Evolutionary conservation across 306 rosid genomes (phyloP).

Genomic region (Potentilla sterilis): DNA sequence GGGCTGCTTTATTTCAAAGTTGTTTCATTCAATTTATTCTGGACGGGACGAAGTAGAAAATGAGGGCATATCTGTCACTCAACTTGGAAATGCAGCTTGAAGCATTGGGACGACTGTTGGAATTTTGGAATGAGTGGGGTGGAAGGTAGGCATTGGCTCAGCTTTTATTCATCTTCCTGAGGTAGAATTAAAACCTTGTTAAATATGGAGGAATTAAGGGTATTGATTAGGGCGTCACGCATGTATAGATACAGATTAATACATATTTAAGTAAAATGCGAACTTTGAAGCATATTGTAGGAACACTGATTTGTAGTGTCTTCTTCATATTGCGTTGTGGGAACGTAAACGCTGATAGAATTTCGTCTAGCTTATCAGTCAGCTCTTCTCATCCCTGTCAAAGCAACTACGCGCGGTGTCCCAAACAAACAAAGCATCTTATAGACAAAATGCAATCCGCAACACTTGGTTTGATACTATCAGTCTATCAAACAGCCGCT

Average conservation of each 20-base stretch:
- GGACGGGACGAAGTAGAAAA: too few relatives aligned
- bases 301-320: neutral
- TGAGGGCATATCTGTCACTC: conserved; percentile 12
- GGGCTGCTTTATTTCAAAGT: too few relatives aligned
- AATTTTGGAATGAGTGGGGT: conserved; percentile 27
- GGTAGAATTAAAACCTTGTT: neutral
- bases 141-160: conserved; percentile 22
- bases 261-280: neutral
- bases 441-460: neutral
- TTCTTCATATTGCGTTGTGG: neutral
- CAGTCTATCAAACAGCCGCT: neutral
- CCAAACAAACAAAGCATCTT: neutral
- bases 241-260: neutral
- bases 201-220: neutral
- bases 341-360: neutral
- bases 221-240: neutral
- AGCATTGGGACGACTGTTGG: neutral
- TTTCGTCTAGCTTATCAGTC: neutral
- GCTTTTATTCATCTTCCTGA: conserved; percentile 12
- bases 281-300: neutral
- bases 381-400: neutral
- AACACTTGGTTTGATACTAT: neutral
- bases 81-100: neutral
- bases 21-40: too few relatives aligned
- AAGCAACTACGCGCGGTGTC: neutral